These are phyloP conservation scores for Lagenidium sp. DNA, from an alignment of 352 stramenopile species.

Conservation along the genomic window DNA sequence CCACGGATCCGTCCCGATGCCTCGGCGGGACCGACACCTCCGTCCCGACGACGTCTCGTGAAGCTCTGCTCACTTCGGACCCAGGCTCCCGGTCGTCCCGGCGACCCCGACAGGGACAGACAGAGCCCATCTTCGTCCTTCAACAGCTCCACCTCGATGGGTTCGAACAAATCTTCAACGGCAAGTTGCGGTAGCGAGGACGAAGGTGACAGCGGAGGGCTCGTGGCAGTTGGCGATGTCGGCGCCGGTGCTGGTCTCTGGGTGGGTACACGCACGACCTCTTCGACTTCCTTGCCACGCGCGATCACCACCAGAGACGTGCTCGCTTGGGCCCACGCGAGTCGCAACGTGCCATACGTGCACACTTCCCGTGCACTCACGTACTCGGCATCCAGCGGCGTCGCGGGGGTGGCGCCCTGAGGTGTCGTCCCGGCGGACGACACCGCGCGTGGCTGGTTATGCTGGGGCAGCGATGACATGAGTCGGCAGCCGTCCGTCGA, in stretches of 20 bases:
- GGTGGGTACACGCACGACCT: too few relatives aligned
- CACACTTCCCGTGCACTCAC: slow-evolving; percentile 10
- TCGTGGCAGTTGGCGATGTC: neutral
- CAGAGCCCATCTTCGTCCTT: slow-evolving; percentile 67
- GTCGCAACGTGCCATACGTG: neutral
- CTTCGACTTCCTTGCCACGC: neutral
- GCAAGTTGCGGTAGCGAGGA: neutral
- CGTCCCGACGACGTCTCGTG: slow-evolving; percentile 33
- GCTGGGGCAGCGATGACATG: slow-evolving; percentile 76
- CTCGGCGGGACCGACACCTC: slow-evolving; percentile 51
- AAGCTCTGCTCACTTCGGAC: slow-evolving; percentile 74
- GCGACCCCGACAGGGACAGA: slow-evolving; percentile 67
- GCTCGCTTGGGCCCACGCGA: neutral
- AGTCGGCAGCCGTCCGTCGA: slow-evolving; percentile 70
- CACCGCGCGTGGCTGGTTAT: slow-evolving; percentile 46
- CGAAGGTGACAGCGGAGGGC: neutral
- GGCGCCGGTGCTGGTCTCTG: neutral
- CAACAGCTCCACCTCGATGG: slow-evolving; percentile 32
- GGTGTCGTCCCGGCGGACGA: slow-evolving; percentile 2
- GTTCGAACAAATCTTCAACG: slow-evolving; percentile 26
- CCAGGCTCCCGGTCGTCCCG: slow-evolving; percentile 64
- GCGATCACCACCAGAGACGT: neutral
- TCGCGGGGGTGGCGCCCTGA: neutral
- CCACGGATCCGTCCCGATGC: slow-evolving; percentile 38
- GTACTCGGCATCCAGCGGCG: neutral